Evolutionary conservation across 1,284 basidiomycete species (phyloP), one percentile per base, ranked within the genome.

Genomic region (Fomitopsis betulina): DNA sequence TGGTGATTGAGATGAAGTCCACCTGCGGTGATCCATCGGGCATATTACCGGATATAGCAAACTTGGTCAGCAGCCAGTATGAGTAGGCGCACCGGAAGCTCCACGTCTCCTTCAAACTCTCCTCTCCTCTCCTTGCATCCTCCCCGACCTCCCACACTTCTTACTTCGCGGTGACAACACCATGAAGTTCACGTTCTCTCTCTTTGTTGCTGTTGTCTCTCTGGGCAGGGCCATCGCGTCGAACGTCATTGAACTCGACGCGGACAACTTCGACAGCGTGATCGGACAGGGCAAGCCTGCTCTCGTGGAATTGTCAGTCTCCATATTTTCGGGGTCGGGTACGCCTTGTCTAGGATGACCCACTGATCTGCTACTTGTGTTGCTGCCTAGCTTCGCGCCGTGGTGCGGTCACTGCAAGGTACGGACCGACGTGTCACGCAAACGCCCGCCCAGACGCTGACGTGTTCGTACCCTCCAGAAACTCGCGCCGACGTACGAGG

Each of bases 321-420:
- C 53, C 53, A 58, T 38, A 47, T 38, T 51, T 40, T 17, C 53
- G 40, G 12, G 45, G 13, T 49, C 52, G 19, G 53, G 53, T 43
- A 23, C 55, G n/a, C 13, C 19, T 35, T 25, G 3, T 12, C 25
- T n/a, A 33, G 21, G 5, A 33, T 42, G n/a, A 10, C 1, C 12
- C 23, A 32, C 27, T 9, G 40, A 59, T 19, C 37, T 5, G 12
- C 25, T n/a, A 6, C n/a, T 9, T 13, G 25, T 32, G 9, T 23
- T 12, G 2, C 51, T 55, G 0, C 52, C 1, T 59, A 92, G 89
- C 73, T 93, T 87, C 65, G 91, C 90, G 23, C 88, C 90, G 5
- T 93, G 90, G 90, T 93, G 90, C 69, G 91, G 91, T 56, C 91
- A 93, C 70, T 93, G 90, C 82, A 93, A 93, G 74, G 89, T 87